Percentiles rank a stretch among this genome's conserved stretches.
Conservation (phyloP, 495 filamentous ascomycete species). For the Neohortaea acidophila region DNA sequence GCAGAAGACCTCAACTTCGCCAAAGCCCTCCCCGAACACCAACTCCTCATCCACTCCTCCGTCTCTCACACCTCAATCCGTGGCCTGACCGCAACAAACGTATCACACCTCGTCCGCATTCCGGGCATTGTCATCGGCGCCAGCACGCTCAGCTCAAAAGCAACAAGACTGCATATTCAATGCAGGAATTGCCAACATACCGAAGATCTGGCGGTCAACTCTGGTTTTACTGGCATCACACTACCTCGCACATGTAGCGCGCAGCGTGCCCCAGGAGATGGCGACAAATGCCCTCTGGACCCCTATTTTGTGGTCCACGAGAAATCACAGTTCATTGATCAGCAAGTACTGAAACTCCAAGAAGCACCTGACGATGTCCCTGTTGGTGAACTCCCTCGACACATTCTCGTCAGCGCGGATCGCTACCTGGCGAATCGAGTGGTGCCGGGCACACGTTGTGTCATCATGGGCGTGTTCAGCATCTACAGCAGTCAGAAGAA, state of each 20-base stretch:
- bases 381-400: slow-evolving; percentile 87
- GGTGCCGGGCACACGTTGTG: slow-evolving; percentile 87
- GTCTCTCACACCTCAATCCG: slow-evolving; percentile 86
- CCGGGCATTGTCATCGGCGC: slow-evolving; percentile 97
- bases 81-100: slow-evolving; percentile 79
- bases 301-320: slow-evolving; percentile 94
- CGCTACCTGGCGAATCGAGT: slow-evolving; percentile 92
- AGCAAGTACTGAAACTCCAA: slow-evolving; percentile 95
- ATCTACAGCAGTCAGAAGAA: slow-evolving; percentile 92
- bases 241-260: slow-evolving; percentile 61
- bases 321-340: slow-evolving; percentile 88
- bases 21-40: slow-evolving; percentile 59
- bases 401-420: slow-evolving; percentile 89
- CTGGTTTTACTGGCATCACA: slow-evolving; percentile 73
- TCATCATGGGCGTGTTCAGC: slow-evolving; percentile 92
- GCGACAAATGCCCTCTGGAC: slow-evolving; percentile 72
- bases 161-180: slow-evolving; percentile 70
- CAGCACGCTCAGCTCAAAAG: slow-evolving; percentile 90
- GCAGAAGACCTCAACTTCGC: slow-evolving; percentile 19
- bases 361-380: slow-evolving; percentile 97
- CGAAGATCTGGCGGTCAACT: slow-evolving; percentile 54
- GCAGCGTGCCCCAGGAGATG: slow-evolving; percentile 40
- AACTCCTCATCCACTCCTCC: slow-evolving; percentile 86
- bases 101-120: slow-evolving; percentile 88
- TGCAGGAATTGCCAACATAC: slow-evolving; percentile 74